Conservation (phyloP, 495 filamentous ascomycete species). For the Aspergillus homomorphus region DNA sequence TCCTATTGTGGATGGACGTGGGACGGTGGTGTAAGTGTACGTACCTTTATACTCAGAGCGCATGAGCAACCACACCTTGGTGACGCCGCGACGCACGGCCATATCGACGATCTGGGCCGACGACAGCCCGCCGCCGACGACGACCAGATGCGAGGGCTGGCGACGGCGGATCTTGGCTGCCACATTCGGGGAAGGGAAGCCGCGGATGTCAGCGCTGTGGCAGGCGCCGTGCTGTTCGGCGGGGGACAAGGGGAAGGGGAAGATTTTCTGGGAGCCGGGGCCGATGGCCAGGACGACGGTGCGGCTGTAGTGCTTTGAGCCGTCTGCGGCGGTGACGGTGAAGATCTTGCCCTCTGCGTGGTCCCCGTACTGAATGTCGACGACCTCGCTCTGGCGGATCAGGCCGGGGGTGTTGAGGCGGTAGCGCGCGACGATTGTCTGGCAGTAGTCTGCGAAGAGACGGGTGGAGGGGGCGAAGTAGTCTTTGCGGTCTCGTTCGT, state of each 20-base stretch:
- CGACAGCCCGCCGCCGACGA: constrained; percentile 61
- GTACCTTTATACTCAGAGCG: constrained; percentile 51
- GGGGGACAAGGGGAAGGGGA: constrained; percentile 39
- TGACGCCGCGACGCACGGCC: constrained; percentile 50
- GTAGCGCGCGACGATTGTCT: constrained; percentile 51
- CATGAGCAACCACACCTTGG: constrained; percentile 56
- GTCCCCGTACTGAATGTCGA: constrained; percentile 49
- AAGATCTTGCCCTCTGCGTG: constrained; percentile 45
- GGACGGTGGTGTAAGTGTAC: constrained; percentile 3
- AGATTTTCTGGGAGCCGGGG: constrained; percentile 49
- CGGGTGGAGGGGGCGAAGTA: constrained; percentile 58
- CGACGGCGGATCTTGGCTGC: constrained; percentile 44
- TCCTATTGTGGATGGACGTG: too few relatives aligned
- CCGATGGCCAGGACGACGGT: constrained; percentile 57
- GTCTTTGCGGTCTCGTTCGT: constrained; percentile 63
- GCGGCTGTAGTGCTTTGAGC: constrained; percentile 43
- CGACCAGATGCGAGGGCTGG: constrained; percentile 49
- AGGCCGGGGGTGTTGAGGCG: constrained; percentile 39
- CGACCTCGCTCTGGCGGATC: constrained; percentile 48
- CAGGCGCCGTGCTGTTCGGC: constrained; percentile 47
- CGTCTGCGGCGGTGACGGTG: constrained; percentile 46
- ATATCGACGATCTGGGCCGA: constrained; percentile 59
- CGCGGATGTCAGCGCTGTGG: constrained; percentile 54
- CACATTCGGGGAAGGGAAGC: constrained; percentile 46
- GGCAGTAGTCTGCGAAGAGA: constrained; percentile 57